phyloP scores from a whole-genome alignment of 768 basidiomycete species.

The Rhodotorula taiwanensis region DNA sequence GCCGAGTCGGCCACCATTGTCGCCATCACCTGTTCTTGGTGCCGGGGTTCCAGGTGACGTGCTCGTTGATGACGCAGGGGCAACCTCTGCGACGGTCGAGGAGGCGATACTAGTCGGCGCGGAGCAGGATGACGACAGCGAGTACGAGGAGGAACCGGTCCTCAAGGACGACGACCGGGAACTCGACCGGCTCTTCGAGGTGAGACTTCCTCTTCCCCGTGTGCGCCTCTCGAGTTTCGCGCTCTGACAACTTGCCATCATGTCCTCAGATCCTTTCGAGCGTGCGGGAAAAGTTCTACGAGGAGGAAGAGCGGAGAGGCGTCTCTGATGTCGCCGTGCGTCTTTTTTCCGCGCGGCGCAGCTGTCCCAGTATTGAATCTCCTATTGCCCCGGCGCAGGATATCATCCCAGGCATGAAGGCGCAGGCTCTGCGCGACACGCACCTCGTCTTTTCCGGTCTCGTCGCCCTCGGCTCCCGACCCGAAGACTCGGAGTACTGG shows the following conservation, averaged over 20 bases:
- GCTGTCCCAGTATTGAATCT: too few relatives aligned
- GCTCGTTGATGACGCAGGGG: too few relatives aligned
- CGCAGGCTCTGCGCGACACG: constrained; percentile 65
- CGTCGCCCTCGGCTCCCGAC: constrained; percentile 68
- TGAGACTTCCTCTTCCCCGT: constrained; percentile 42
- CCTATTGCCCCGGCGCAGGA: too few relatives aligned
- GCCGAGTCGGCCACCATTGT: too few relatives aligned
- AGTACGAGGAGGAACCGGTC: constrained; percentile 60
- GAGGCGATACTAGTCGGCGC: background rate
- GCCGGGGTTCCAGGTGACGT: constrained; percentile 11
- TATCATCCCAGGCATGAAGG: constrained; percentile 77
- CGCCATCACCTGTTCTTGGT: constrained; percentile 1
- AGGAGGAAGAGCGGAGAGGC: constrained; percentile 52
- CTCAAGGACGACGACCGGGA: constrained; percentile 83
- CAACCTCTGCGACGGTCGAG: constrained; percentile 31
- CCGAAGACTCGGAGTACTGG: constrained; percentile 64
- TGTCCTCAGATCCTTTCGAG: constrained; percentile 79
- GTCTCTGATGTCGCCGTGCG: constrained; percentile 65
- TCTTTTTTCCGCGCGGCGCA: too few relatives aligned
- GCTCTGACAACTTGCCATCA: too few relatives aligned
- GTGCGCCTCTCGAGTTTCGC: too few relatives aligned
- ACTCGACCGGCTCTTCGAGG: constrained; percentile 67
- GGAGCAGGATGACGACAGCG: constrained; percentile 7
- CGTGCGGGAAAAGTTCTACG: constrained; percentile 71
- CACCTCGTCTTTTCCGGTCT: constrained; percentile 89